Percentiles rank a stretch among this genome's conserved stretches.
phyloP scores from a whole-genome alignment of 2,329 filamentous ascomycete species.

The Colletotrichum falcatum region DNA sequence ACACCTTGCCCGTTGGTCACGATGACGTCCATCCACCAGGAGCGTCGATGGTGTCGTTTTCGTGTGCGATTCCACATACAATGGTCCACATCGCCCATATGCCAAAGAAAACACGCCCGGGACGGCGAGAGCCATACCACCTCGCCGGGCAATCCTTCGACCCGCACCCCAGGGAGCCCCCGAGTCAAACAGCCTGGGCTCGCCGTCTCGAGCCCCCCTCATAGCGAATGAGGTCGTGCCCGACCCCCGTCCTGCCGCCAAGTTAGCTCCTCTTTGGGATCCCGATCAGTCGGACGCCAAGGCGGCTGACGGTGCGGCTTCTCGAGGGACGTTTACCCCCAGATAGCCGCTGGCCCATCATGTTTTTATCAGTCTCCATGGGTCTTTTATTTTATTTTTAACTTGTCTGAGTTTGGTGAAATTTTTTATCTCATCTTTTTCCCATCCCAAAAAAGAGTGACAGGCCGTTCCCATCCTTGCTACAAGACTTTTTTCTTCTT shows the following conservation, averaged over 20 bases:
- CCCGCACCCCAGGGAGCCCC: neutral
- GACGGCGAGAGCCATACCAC: neutral
- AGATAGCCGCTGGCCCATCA: slow-evolving; percentile 31
- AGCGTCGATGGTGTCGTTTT: neutral
- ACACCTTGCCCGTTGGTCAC: neutral
- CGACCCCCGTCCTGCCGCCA: slow-evolving; percentile 26
- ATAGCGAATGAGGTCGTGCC: slow-evolving; percentile 19
- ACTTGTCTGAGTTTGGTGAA: neutral
- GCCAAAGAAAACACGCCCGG: too few species aligned
- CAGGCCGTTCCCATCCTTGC: neutral
- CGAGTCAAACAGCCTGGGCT: slow-evolving; percentile 12
- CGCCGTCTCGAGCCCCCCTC: slow-evolving; percentile 9
- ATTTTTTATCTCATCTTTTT: neutral
- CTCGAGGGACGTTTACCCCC: slow-evolving; percentile 16
- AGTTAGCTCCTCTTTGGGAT: slow-evolving; percentile 17
- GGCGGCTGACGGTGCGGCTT: slow-evolving; percentile 42
- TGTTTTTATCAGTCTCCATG: neutral
- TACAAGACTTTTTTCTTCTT: too few species aligned
- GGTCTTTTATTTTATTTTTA: too few species aligned
- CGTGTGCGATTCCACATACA: neutral
- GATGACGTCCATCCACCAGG: neutral
- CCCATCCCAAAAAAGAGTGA: slow-evolving; percentile 5
- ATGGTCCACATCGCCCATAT: too few species aligned
- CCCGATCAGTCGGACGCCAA: slow-evolving; percentile 35
- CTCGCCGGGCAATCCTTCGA: neutral